Conservation (phyloP, 208 protist species). For the Trypanosoma rangeli region DNA sequence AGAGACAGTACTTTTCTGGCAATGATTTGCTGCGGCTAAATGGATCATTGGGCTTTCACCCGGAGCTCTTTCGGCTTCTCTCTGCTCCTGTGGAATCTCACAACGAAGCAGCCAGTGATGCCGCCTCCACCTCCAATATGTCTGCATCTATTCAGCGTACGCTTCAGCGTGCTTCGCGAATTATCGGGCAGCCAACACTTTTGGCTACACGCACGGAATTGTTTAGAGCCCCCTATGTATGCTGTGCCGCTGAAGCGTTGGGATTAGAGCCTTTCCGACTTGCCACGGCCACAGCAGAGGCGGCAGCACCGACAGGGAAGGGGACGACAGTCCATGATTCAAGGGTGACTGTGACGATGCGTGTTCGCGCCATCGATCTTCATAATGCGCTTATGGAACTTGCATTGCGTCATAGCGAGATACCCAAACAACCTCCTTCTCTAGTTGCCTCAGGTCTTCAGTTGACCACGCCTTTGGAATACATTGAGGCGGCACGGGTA, state of each 20-base stretch:
- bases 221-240: slow-evolving; percentile 54
- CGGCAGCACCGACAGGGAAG: slow-evolving; percentile 17
- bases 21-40: slow-evolving; percentile 66
- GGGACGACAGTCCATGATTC: slow-evolving; percentile 7
- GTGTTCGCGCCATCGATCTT: slow-evolving; percentile 64
- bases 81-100: slow-evolving; percentile 1
- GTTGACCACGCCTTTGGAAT: slow-evolving; percentile 29
- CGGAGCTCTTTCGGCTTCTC: slow-evolving; percentile 25
- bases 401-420: slow-evolving; percentile 15
- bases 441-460: slow-evolving; percentile 12
- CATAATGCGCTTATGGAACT: slow-evolving; percentile 61
- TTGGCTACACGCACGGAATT: slow-evolving; percentile 52
- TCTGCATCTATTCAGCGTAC: slow-evolving; percentile 73
- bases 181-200: slow-evolving; percentile 78
- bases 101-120: slow-evolving; percentile 39
- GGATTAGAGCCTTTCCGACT: slow-evolving; percentile 66
- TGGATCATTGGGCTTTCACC: slow-evolving; percentile 38
- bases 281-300: slow-evolving; percentile 51
- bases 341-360: slow-evolving; percentile 53
- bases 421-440: slow-evolving; percentile 12
- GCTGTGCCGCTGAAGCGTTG: slow-evolving; percentile 67
- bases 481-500: slow-evolving; percentile 61
- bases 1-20: slow-evolving; percentile 67
- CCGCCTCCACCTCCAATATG: slow-evolving; percentile 58
- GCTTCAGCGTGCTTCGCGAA: slow-evolving; percentile 59